Conservation (phyloP, 108 stramenopile genomes). For the Cyclotella atomus region DNA sequence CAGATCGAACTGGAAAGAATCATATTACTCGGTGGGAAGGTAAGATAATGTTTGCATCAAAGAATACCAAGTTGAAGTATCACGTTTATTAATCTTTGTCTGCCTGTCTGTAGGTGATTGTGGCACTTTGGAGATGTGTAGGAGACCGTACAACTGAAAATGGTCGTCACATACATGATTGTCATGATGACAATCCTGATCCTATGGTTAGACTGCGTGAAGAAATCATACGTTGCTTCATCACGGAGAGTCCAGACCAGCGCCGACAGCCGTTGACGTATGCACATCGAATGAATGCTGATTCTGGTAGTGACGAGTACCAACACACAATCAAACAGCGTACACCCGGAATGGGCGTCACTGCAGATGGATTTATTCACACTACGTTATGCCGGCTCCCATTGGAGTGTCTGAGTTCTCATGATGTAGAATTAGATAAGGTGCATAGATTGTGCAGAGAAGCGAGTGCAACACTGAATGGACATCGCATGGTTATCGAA, state of each 20-base stretch:
- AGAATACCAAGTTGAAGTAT: no score
- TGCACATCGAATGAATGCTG: slow-evolving; percentile 13
- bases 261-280: slow-evolving; percentile 54
- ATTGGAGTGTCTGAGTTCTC: slow-evolving; percentile 52
- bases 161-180: slow-evolving; percentile 43
- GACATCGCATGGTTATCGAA: slow-evolving; percentile 64
- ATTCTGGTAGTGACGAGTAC: slow-evolving; percentile 6
- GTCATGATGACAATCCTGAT: slow-evolving; percentile 57
- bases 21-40: slow-evolving; percentile 62
- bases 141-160: slow-evolving; percentile 55
- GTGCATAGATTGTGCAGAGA: slow-evolving; percentile 64
- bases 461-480: slow-evolving; percentile 60
- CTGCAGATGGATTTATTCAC: slow-evolving; percentile 69
- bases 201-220: slow-evolving; percentile 55
- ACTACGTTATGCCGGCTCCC: slow-evolving; percentile 64
- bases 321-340: slow-evolving; percentile 54
- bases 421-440: slow-evolving; percentile 57
- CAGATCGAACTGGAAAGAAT: slow-evolving; percentile 64
- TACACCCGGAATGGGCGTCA: slow-evolving; percentile 53
- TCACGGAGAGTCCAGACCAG: slow-evolving; percentile 48
- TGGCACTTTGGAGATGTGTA: slow-evolving; percentile 65
- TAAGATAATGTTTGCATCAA: no score
- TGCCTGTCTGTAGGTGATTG: no score
- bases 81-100: no score
- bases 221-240: slow-evolving; percentile 67